A percentile compares a stretch with the other conserved stretches of the same genome.
phyloP scores from a whole-genome alignment of 805 yeast species.

The Saccharomycodes ludwigii region DNA sequence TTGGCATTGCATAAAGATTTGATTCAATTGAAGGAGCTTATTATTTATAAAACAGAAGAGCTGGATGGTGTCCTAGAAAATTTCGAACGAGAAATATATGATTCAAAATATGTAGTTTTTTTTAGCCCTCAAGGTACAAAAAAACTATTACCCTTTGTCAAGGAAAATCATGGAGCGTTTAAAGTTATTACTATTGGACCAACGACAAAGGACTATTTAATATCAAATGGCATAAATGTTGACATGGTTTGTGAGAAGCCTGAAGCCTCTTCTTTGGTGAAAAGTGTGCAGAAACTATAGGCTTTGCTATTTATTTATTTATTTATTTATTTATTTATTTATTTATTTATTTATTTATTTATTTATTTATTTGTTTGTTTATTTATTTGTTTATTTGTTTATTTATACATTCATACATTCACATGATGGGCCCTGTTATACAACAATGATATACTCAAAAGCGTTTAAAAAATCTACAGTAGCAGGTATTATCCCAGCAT shows the following conservation, averaged over 20 bases:
- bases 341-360: too few species aligned
- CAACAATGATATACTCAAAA: too few species aligned
- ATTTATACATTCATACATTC: too few species aligned
- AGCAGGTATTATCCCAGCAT: conserved; percentile 28
- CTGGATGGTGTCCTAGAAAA: conserved; percentile 33
- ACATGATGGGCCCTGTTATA: too few species aligned
- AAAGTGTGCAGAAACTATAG: too few species aligned
- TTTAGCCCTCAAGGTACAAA: conserved; percentile 88
- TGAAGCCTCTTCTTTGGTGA: conserved; percentile 44
- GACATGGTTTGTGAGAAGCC: conserved; percentile 62
- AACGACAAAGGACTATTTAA: conserved; percentile 61
- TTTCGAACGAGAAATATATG: too few species aligned
- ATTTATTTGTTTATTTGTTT: too few species aligned
- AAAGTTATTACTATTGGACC: conserved; percentile 84
- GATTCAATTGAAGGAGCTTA: conserved; percentile 31
- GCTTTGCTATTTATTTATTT: neutral
- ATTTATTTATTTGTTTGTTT: too few species aligned
- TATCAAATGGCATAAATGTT: conserved; percentile 40
- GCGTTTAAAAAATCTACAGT: conserved; percentile 60
- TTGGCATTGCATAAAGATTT: conserved; percentile 27
- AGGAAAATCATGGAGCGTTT: conserved; percentile 9
- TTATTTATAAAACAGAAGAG: conserved; percentile 57
- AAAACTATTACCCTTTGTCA: conserved; percentile 32
- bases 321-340: conserved; percentile 1
- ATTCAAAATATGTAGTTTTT: conserved; percentile 74